phyloP scores from a whole-genome alignment of 1,139 yeast species.

The Candida tropicalis region DNA sequence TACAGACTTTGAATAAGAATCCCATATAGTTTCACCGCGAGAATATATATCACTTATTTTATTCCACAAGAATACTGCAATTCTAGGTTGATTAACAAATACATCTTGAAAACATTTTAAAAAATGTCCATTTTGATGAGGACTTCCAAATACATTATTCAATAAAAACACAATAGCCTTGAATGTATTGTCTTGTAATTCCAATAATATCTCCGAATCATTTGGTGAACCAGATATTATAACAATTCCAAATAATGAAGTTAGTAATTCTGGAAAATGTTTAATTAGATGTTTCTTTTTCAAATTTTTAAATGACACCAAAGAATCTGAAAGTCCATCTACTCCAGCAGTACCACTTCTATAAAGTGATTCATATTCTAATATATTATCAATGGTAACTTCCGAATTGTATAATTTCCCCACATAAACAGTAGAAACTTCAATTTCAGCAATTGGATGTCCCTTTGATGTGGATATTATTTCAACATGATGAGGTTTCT shows the following conservation, averaged over 20 bases:
- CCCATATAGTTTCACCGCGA: slow-evolving; percentile 60
- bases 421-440: slow-evolving; percentile 64
- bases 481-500: slow-evolving; percentile 38
- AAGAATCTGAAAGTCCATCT: slow-evolving; percentile 45
- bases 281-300: slow-evolving; percentile 52
- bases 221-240: slow-evolving; percentile 22
- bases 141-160: slow-evolving; percentile 64
- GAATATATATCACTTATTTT: slow-evolving; percentile 50
- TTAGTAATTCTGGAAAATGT: slow-evolving; percentile 54
- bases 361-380: slow-evolving; percentile 56
- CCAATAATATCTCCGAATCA: slow-evolving; percentile 30
- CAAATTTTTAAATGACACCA: slow-evolving; percentile 44
- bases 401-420: slow-evolving; percentile 73
- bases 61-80: slow-evolving; percentile 54
- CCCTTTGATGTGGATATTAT: slow-evolving; percentile 35
- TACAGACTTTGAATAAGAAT: slow-evolving; percentile 60
- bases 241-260: slow-evolving; percentile 44
- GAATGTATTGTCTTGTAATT: slow-evolving; percentile 44
- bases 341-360: slow-evolving; percentile 45
- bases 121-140: slow-evolving; percentile 61
- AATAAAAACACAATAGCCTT: slow-evolving; percentile 61
- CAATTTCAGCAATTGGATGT: slow-evolving; percentile 53
- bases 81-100: slow-evolving; percentile 40
- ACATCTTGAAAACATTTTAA: slow-evolving; percentile 50
- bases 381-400: slow-evolving; percentile 54